Conservation (phyloP, 2,329 filamentous ascomycete genomes). For the Colletotrichum echinochloae region DNA sequence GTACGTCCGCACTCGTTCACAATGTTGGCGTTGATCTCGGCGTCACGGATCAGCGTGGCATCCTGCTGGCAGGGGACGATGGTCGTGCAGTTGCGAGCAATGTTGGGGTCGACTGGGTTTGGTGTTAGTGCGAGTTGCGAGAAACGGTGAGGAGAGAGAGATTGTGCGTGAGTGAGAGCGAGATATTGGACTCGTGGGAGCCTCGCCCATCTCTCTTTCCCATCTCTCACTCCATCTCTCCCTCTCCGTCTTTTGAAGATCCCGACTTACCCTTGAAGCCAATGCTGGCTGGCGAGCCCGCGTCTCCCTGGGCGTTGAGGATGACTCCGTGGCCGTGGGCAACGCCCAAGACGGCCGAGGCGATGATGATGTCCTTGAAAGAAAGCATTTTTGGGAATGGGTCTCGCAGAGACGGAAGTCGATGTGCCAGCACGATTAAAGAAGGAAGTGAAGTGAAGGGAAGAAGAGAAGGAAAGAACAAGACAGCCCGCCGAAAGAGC, state of each 20-base stretch:
- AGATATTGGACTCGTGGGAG: neutral
- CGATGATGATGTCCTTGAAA: slow-evolving; percentile 49
- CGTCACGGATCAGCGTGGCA: slow-evolving; percentile 71
- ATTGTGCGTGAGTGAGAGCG: neutral
- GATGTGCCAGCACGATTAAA: slow-evolving; percentile 41
- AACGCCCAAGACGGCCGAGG: slow-evolving; percentile 51
- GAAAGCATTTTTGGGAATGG: slow-evolving; percentile 52
- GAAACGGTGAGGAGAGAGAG: neutral
- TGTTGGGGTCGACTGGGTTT: slow-evolving; percentile 60
- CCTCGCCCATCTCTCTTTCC: neutral
- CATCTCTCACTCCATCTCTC: neutral
- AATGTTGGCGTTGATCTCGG: slow-evolving; percentile 62
- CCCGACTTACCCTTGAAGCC: slow-evolving; percentile 59
- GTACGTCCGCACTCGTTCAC: slow-evolving; percentile 74
- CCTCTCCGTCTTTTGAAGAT: no score
- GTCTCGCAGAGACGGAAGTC: slow-evolving; percentile 41
- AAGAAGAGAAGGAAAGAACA: slow-evolving; percentile 43
- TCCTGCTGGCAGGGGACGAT: slow-evolving; percentile 76
- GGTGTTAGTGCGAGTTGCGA: slow-evolving; percentile 21
- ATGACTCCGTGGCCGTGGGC: slow-evolving; percentile 60
- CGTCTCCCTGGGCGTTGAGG: slow-evolving; percentile 58
- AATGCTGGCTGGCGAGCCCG: slow-evolving; percentile 59
- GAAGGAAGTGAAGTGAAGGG: slow-evolving; percentile 43
- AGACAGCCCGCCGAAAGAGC: slow-evolving; percentile 41
- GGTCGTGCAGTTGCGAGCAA: slow-evolving; percentile 72